Evolutionary conservation across 345 rosid species (phyloP), one percentile per base, ranked within the genome.

Genomic region (Citrus inodora): DNA sequence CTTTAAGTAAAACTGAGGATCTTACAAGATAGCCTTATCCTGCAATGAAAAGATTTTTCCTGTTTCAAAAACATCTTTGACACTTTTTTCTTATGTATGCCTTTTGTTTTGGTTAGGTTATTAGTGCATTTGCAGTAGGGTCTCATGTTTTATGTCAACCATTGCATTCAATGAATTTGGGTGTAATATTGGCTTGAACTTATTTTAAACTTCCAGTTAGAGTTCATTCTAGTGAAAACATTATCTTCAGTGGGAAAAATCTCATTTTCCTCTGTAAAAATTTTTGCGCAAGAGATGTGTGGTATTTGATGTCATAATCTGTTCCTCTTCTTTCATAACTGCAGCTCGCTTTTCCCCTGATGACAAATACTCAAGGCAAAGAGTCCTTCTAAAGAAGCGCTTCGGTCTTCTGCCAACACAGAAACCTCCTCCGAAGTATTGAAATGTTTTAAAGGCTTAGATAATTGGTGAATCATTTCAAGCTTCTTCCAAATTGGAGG

Each of bases 331-430:
- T 59, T 10, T 60, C 21, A 17, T 22, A 56, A 33, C 68, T 76
- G 86, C 88, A 89, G 93, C 91, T 30, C 91, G 91, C 59, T 89
- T 89, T 79, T 88, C 91, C 14, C 93, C 91, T 1, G 93, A 89
- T 72, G 93, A 89, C 88, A 88, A 89, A 70, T 89, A 81, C 86
- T 88, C 91, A 0, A 86, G 91, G 85, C 91, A 89, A 68, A 89
- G 91, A 84, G 79, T 86, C 81, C 88, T 86, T 33, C 80, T 89
- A 32, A 89, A 89, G 86, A 89, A 87, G 84, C 88, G 90, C 3
- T 89, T 88, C 25, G 91, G 91, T 33, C 80, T 89, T 82, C 79
- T 89, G 82, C 93, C 91, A 6, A 89, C 89, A 51, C 89, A 86
- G 80, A 82, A 85, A 61, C 80, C 91, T 10, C 88, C 92, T 35